These are phyloP conservation scores for Pseudocercospora crystallina DNA, from an alignment of 2,329 filamentous ascomycete genomes.

Conservation along the genomic window DNA sequence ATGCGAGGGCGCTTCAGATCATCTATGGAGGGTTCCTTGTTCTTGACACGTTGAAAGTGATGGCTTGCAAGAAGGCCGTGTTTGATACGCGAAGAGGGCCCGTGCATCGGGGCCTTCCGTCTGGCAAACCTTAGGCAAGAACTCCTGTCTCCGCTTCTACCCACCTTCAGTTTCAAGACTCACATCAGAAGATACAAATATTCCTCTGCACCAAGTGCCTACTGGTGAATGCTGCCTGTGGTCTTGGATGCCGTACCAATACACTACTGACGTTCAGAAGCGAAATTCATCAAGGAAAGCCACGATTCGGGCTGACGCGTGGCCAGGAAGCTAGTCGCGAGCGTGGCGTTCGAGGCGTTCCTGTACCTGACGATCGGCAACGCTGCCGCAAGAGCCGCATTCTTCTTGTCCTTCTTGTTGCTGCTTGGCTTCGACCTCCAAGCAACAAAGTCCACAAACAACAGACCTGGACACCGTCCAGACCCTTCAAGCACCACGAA, in stretches of 20 bases:
- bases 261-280: not conserved
- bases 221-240: not conserved
- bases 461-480: too few species aligned
- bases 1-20: not conserved
- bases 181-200: too few species aligned
- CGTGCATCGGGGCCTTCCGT: too few species aligned
- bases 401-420: not conserved
- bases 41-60: too few species aligned
- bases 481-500: too few species aligned
- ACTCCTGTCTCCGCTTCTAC: not conserved
- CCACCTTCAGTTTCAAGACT: too few species aligned
- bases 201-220: too few species aligned
- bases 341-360: not conserved
- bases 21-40: not conserved
- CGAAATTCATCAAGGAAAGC: too few species aligned
- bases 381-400: not conserved
- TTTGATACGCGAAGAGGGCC: too few species aligned
- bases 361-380: conserved; percentile 2
- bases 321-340: not conserved
- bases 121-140: not conserved
- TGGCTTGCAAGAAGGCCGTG: too few species aligned
- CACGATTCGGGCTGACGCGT: not conserved
- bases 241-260: not conserved
- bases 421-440: not conserved
- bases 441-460: not conserved